Evolutionary conservation across 768 basidiomycete species (phyloP).

Genomic region (Serendipita sp.): DNA sequence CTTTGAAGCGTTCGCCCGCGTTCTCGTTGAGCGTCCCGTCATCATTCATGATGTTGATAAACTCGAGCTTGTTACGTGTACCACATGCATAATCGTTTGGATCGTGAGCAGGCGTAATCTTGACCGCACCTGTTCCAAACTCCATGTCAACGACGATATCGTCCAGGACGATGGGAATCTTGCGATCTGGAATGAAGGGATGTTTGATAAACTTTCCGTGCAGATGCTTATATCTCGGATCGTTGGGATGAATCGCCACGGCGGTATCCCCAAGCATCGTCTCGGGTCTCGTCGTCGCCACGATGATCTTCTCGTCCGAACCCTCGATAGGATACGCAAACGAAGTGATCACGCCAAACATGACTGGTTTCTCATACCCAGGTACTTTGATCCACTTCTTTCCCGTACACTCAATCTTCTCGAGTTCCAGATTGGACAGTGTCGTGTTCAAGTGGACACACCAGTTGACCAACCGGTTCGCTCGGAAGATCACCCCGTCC

Average conservation of each 20-base stretch:
- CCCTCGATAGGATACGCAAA: constrained; percentile 86
- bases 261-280: constrained; percentile 98
- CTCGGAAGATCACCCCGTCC: constrained; percentile 83
- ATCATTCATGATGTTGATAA: constrained; percentile 90
- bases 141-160: constrained; percentile 75
- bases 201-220: constrained; percentile 84
- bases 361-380: constrained; percentile 92
- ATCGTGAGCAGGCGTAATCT: constrained; percentile 97
- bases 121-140: constrained; percentile 96
- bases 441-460: constrained; percentile 93
- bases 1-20: constrained; percentile 64
- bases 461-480: constrained; percentile 96
- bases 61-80: constrained; percentile 67
- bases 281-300: constrained; percentile 96
- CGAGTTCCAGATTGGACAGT: constrained; percentile 95
- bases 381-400: constrained; percentile 79
- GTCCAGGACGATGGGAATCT: constrained; percentile 78
- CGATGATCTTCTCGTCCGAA: constrained; percentile 79
- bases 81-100: constrained; percentile 95
- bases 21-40: constrained; percentile 91
- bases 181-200: constrained; percentile 68
- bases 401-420: constrained; percentile 76
- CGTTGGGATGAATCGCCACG: constrained; percentile 90
- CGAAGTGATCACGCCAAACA: constrained; percentile 92
- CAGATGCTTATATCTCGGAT: constrained; percentile 83